These are phyloP conservation scores for Pleurotus giganteus DNA, from an alignment of 768 basidiomycete genomes.

Conservation along the genomic window DNA sequence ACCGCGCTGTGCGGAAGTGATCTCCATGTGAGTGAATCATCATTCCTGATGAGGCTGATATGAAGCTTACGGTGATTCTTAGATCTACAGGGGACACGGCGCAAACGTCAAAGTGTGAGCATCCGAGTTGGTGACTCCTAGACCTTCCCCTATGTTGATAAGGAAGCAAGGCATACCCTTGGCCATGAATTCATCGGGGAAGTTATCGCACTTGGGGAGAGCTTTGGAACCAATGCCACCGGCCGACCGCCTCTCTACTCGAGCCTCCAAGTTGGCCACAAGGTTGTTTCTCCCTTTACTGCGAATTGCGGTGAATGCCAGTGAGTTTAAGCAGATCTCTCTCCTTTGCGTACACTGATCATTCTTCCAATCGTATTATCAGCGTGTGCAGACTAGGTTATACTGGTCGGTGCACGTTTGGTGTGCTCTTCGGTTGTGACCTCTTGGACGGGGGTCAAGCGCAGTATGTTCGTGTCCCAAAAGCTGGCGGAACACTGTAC, in stretches of 20 bases:
- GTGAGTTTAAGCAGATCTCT: slow-evolving; percentile 41
- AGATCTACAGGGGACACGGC: slow-evolving; percentile 62
- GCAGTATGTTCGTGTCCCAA: slow-evolving; percentile 77
- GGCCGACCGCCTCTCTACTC: slow-evolving; percentile 64
- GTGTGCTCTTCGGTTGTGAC: slow-evolving; percentile 65
- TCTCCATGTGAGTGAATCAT: neutral
- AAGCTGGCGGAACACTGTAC: slow-evolving; percentile 76
- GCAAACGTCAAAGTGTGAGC: slow-evolving; percentile 51
- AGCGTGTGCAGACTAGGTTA: slow-evolving; percentile 76
- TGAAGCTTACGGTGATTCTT: slow-evolving; percentile 65
- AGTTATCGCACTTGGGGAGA: slow-evolving; percentile 63
- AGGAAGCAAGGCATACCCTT: slow-evolving; percentile 49
- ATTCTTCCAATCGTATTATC: neutral
- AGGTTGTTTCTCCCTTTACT: slow-evolving; percentile 79
- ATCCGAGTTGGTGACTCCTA: neutral
- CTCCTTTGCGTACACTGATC: neutral
- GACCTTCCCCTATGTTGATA: neutral
- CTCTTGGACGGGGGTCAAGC: slow-evolving; percentile 72
- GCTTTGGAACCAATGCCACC: slow-evolving; percentile 36
- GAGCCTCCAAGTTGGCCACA: slow-evolving; percentile 66
- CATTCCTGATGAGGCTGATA: slow-evolving; percentile 17
- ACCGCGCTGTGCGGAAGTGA: slow-evolving; percentile 59
- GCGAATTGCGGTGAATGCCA: slow-evolving; percentile 85
- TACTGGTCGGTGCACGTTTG: slow-evolving; percentile 64
- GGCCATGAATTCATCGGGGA: slow-evolving; percentile 82